phyloP scores from a whole-genome alignment of 1,284 basidiomycete genomes.

The Meripilus lineatus region DNA sequence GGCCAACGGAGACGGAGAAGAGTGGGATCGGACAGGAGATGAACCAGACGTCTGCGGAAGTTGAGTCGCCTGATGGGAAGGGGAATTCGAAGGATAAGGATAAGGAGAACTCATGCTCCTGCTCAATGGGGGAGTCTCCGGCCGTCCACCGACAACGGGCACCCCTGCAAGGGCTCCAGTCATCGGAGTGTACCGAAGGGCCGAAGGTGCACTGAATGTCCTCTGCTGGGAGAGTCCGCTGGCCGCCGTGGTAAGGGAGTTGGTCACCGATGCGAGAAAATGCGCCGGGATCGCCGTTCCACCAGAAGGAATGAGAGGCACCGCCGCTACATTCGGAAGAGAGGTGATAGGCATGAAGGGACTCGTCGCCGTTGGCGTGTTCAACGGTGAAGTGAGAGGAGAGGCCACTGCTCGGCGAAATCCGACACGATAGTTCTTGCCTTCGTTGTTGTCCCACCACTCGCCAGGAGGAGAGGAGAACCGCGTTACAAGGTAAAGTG shows the following conservation, averaged over 20 bases:
- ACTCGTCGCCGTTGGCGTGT: background rate
- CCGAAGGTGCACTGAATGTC: constrained; percentile 32
- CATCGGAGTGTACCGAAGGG: constrained; percentile 29
- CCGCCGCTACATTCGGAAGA: background rate
- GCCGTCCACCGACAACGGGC: constrained; percentile 1
- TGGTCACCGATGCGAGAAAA: background rate
- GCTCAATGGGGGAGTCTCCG: constrained; percentile 13
- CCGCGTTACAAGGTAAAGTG: constrained; percentile 61
- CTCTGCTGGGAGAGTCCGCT: constrained; percentile 25
- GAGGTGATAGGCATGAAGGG: no score
- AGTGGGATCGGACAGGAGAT: background rate
- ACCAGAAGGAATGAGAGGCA: background rate
- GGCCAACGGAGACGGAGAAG: constrained; percentile 8
- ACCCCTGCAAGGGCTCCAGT: constrained; percentile 15
- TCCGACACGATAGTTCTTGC: constrained; percentile 71
- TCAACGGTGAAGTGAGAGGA: constrained; percentile 7
- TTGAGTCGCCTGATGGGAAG: background rate
- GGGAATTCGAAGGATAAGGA: constrained; percentile 9
- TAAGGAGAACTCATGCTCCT: constrained; percentile 22
- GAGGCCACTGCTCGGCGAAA: constrained; percentile 36
- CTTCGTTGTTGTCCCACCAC: constrained; percentile 90
- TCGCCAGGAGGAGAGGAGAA: constrained; percentile 48
- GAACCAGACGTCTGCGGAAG: background rate
- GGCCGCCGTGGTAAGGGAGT: background rate
- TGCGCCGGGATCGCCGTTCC: background rate